Evolutionary conservation across 192 early-diverging fungal species (phyloP), one percentile per base, ranked within the genome.

Genomic region (Backusella sp.): DNA sequence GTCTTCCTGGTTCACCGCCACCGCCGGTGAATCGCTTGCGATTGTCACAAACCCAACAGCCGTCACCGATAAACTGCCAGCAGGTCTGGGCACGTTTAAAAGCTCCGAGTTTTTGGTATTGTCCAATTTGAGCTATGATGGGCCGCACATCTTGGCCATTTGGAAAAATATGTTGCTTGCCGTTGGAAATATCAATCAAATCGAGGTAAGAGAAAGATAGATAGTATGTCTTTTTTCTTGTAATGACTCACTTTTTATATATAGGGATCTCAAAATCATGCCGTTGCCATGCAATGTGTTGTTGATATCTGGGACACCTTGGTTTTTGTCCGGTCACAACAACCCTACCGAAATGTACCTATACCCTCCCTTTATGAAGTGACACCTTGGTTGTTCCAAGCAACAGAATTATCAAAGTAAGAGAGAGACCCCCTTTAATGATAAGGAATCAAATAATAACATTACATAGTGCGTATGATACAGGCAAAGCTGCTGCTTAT

Each of bases 131-230:
- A 46, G 71, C 12, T 88, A 88, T 79, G 80, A 81, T 68, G 74
- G 73, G 0, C 80, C 80, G 36, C 66, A 59, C 21, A 83, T 86
- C 4, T 76, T 91, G 5, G 78, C 76, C 6, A 65, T 89, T 7
- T 96, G 94, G 94, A 95, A 95, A 66, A 94, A 94, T 69, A 83
- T 95, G 72, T 72, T 96, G 15, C 93, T 91, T 78, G 79, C 90
- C 6, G 67, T 96, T 34, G 95, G 95, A 0, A 90, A 94, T 72
- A 53, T 93, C 5, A 94, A 94, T 68, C 66, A 84, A 11, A 93
- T 95, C 32, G 68, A 88, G 78, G 90, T 91, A 32, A 32, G 32
- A n/a, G n/a, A n/a, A n/a, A n/a, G n/a, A n/a, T n/a, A n/a, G n/a
- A n/a, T n/a, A n/a, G n/a, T n/a, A n/a, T n/a, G n/a, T n/a, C n/a